phyloP scores from a whole-genome alignment of 2,329 filamentous ascomycete species.

The Aspergillus piperis region DNA sequence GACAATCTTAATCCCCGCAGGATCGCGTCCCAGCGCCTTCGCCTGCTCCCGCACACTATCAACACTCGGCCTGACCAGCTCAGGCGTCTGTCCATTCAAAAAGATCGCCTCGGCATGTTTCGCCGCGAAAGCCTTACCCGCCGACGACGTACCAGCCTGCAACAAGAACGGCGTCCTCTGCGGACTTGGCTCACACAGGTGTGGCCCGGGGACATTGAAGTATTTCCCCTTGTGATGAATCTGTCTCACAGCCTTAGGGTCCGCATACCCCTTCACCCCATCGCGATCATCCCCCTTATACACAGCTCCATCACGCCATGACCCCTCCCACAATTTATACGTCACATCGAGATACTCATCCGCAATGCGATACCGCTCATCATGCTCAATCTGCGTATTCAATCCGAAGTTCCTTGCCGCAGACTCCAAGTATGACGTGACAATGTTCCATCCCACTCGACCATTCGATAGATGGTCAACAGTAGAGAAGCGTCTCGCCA shows the following conservation, averaged over 20 bases:
- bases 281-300: constrained; percentile 14
- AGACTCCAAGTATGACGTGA: constrained; percentile 52
- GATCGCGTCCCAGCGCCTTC: constrained; percentile 40
- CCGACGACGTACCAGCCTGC: constrained; percentile 50
- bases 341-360: constrained; percentile 52
- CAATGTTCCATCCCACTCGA: constrained; percentile 56
- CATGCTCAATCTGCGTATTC: constrained; percentile 50
- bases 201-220: constrained; percentile 48
- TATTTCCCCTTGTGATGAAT: constrained; percentile 46
- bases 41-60: constrained; percentile 46
- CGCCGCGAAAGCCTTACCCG: constrained; percentile 50
- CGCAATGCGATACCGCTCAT: constrained; percentile 52
- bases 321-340: constrained; percentile 56
- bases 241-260: constrained; percentile 37
- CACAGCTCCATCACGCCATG: constrained; percentile 50
- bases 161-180: constrained; percentile 53
- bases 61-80: constrained; percentile 45
- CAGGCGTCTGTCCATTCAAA: constrained; percentile 47
- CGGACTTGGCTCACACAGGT: constrained; percentile 47
- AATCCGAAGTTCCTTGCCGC: constrained; percentile 52
- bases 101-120: constrained; percentile 51
- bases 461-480: constrained; percentile 56
- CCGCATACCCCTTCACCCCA: constrained; percentile 30
- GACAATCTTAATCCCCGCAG: constrained; percentile 46
- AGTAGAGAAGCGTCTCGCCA: constrained; percentile 56